phyloP scores from a whole-genome alignment of 805 yeast species.

The Candida khao-thaluensis region DNA sequence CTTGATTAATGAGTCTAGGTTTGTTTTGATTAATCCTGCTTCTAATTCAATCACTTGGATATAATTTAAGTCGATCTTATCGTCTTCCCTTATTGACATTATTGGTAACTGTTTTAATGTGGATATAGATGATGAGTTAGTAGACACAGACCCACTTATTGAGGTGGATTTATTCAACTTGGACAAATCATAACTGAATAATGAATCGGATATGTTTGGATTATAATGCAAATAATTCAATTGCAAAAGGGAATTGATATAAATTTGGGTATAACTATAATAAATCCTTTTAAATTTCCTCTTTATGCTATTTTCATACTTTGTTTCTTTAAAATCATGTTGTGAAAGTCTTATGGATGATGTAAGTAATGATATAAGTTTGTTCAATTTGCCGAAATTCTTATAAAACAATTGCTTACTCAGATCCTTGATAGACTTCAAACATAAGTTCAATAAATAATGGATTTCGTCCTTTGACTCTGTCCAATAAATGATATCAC shows the following conservation, averaged over 20 bases:
- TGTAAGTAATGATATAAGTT: conserved; percentile 52
- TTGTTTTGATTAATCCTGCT: conserved; percentile 33
- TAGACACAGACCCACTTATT: conserved; percentile 12
- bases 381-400: conserved; percentile 54
- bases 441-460: conserved; percentile 46
- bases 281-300: conserved; percentile 52
- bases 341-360: conserved; percentile 54
- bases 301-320: conserved; percentile 47
- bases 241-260: conserved; percentile 64
- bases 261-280: conserved; percentile 57
- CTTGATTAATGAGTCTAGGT: conserved; percentile 27
- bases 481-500: conserved; percentile 63
- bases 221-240: conserved; percentile 42
- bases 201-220: conserved; percentile 13
- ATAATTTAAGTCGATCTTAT: conserved; percentile 26
- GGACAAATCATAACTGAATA: conserved; percentile 31
- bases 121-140: conserved; percentile 19
- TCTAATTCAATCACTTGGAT: conserved; percentile 39
- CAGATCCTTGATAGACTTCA: conserved; percentile 50
- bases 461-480: conserved; percentile 49
- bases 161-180: conserved; percentile 24
- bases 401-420: conserved; percentile 53
- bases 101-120: conserved; percentile 19
- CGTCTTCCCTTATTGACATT: conserved; percentile 10
- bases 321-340: conserved; percentile 48